Base-by-base conservation (phyloP, 768 basidiomycete genomes). In the Leccinum sublutescens region DNA sequence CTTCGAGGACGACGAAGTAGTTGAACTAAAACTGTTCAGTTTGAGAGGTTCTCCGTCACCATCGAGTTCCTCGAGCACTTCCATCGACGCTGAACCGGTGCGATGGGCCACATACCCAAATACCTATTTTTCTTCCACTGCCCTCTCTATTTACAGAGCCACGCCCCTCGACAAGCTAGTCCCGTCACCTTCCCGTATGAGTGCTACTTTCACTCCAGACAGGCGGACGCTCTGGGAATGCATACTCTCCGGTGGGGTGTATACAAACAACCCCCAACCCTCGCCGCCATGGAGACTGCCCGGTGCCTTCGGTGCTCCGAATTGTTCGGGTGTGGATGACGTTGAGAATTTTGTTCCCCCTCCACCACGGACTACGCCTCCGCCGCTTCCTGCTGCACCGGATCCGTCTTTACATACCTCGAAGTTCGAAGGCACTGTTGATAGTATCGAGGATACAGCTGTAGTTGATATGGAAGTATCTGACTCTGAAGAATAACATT, bases 21-120 rank as follows among this genome's bases (percentile, higher is more conserved):
- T 82, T 8, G 63, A 75, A 34, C 60, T 69, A 11, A 52, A 50
- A 23, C 50, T 57, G 21, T 60, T 56, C 48, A 45, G 31, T 56
- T 33, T 34, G 29, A 19, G 36, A 47, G 29, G n/a, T 23, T 23
- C 38, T 15, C 56, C 47, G 19, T 33, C 14, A 59, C 58, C 12
- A 69, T 64, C 43, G 17, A 51, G 59, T 40, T 57, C 12, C 71
- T 64, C 50, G n/a, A 51, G 56, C 48, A 12, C 29, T 17, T 52
- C 58, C 40, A 40, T 19, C 23, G 63, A 55, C 19, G 40, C 34
- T 14, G 55, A 58, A 38, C 45, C 29, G 17, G 53, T 50, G 31
- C 79, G 87, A 54, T 90, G 89, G 89, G 89, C 86, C 11, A 68
- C 60, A 36, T 91, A 87, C 64, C 85, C 87, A 4, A 69, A 76